Conservation (phyloP, 768 basidiomycete genomes). For the Boletus rex-veris region DNA sequence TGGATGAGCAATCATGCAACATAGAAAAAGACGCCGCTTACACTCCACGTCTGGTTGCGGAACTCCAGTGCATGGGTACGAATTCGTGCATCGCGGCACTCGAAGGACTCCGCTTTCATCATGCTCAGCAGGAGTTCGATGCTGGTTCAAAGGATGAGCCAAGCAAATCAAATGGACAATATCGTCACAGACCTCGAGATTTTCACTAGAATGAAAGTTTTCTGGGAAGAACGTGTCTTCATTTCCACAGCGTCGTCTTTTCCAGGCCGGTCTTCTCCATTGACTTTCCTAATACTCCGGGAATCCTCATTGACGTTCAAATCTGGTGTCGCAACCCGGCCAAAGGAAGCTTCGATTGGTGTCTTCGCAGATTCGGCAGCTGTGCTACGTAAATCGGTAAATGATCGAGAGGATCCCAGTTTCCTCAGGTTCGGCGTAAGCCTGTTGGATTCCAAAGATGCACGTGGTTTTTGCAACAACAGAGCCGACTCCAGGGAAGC, state of each 20-base stretch:
- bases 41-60: conserved; percentile 79
- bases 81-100: conserved; percentile 75
- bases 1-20: conserved; percentile 4
- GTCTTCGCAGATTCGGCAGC: conserved; percentile 35
- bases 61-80: conserved; percentile 79
- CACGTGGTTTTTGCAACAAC: conserved; percentile 30
- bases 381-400: conserved; percentile 59
- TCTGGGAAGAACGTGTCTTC: conserved; percentile 76
- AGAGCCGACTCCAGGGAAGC: conserved; percentile 54
- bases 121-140: conserved; percentile 73
- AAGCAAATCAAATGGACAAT: neutral
- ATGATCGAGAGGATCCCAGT: conserved; percentile 62
- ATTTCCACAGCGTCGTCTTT: conserved; percentile 72
- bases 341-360: conserved; percentile 7
- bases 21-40: conserved; percentile 41
- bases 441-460: conserved; percentile 32
- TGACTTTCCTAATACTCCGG: conserved; percentile 13
- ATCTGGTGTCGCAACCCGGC: conserved; percentile 15
- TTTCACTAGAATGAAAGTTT: conserved; percentile 78
- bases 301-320: conserved; percentile 20
- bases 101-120: conserved; percentile 80
- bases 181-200: conserved; percentile 55
- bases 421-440: conserved; percentile 45
- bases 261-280: conserved; percentile 17
- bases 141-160: conserved; percentile 36